These are phyloP conservation scores for Fusarium brachygibbosum DNA, from an alignment of 2,329 filamentous ascomycete genomes.

Conservation along the genomic window DNA sequence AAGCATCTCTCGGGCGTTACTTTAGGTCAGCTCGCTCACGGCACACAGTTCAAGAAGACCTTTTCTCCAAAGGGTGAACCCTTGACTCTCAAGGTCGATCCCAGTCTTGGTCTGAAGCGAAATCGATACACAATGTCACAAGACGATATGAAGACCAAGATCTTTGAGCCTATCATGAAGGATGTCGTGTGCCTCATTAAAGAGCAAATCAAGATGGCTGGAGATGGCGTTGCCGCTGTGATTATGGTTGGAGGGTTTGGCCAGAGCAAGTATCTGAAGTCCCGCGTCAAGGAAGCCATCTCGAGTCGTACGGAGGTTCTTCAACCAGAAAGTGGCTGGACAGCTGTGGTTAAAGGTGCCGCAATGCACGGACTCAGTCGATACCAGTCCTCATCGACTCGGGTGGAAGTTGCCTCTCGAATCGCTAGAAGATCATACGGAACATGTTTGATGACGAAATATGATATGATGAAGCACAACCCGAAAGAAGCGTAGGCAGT, in stretches of 20 bases:
- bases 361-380: conserved; percentile 58
- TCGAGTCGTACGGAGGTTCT: conserved; percentile 57
- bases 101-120: conserved; percentile 52
- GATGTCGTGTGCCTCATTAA: conserved; percentile 59
- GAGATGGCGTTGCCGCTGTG: conserved; percentile 55
- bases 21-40: conserved; percentile 15
- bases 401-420: conserved; percentile 53
- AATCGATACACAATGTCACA: conserved; percentile 55
- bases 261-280: conserved; percentile 60
- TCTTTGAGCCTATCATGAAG: conserved; percentile 59
- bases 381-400: conserved; percentile 48
- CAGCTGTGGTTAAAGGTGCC: conserved; percentile 65
- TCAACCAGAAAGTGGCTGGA: conserved; percentile 64
- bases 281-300: conserved; percentile 56
- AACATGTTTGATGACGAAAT: conserved; percentile 54
- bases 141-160: conserved; percentile 74
- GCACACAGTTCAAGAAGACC: conserved; percentile 54
- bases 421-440: conserved; percentile 56
- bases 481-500: conserved; percentile 54
- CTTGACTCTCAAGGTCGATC: conserved; percentile 54
- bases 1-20: conserved; percentile 57
- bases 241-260: conserved; percentile 66
- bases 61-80: conserved; percentile 55
- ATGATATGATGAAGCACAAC: conserved; percentile 55
- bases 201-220: conserved; percentile 57